A percentile compares a stretch with the other conserved stretches of the same genome.
These are phyloP conservation scores for Phytopythium oedochilum DNA, from an alignment of 352 stramenopile genomes.

Conservation along the genomic window DNA sequence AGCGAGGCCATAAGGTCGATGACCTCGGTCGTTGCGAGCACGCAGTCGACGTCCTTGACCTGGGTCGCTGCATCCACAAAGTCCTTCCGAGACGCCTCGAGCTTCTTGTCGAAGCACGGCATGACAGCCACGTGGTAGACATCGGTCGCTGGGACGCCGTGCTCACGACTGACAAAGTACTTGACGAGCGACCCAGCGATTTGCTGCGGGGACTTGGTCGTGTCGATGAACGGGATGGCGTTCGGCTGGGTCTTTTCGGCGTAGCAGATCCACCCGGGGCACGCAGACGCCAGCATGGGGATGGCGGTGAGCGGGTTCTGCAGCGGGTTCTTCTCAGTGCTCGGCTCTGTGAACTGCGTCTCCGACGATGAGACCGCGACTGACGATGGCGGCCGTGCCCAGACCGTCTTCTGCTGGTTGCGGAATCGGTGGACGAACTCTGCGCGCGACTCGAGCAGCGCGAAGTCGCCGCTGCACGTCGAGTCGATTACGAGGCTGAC, in stretches of 20 bases:
- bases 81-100: conserved; percentile 94
- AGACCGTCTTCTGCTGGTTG: conserved; percentile 73
- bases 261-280: conserved; percentile 97
- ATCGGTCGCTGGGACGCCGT: conserved; percentile 39
- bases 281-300: conserved; percentile 95
- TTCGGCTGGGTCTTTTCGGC: conserved; percentile 96
- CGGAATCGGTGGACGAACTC: conserved; percentile 87
- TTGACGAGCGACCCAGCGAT: conserved; percentile 89
- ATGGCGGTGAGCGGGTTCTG: conserved; percentile 67
- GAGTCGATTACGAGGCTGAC: conserved; percentile 92
- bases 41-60: conserved; percentile 92
- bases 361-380: conserved; percentile 60
- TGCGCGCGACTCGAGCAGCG: conserved; percentile 89
- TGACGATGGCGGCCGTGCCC: conserved; percentile 59
- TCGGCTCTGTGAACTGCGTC: conserved; percentile 65
- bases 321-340: conserved; percentile 37
- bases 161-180: conserved; percentile 62
- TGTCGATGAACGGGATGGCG: conserved; percentile 93
- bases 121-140: conserved; percentile 96
- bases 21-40: conserved; percentile 87
- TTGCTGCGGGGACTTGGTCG: conserved; percentile 94
- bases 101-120: conserved; percentile 99
- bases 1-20: conserved; percentile 62
- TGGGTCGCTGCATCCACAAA: conserved; percentile 64
- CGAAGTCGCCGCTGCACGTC: conserved; percentile 88